These are phyloP conservation scores for Aspergillus oerlinghausenensis DNA, from an alignment of 2,329 filamentous ascomycete species.

Conservation along the genomic window DNA sequence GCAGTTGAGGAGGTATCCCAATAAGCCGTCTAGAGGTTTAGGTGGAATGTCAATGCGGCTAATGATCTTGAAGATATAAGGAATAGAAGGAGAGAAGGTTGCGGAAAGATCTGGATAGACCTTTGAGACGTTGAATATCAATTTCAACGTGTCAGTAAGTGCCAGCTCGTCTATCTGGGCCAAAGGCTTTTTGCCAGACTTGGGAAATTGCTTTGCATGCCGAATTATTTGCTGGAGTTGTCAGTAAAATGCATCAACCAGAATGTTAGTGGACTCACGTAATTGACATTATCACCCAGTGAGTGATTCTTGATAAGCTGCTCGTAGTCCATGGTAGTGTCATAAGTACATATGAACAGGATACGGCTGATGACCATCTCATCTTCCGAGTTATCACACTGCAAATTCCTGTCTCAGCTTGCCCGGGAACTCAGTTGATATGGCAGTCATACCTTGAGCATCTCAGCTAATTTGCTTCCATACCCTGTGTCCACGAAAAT, in stretches of 20 bases:
- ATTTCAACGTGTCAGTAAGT: conserved; percentile 75
- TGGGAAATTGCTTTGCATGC: conserved; percentile 59
- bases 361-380: conserved; percentile 82
- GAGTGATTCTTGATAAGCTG: conserved; percentile 61
- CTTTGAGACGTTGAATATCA: conserved; percentile 84
- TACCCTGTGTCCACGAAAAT: conserved; percentile 68
- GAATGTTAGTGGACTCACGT: conserved; percentile 28
- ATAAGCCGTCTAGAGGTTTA: conserved; percentile 68
- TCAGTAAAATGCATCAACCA: conserved; percentile 12
- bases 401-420: conserved; percentile 4
- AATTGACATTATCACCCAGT: conserved; percentile 63
- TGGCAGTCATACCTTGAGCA: conserved; percentile 53
- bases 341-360: conserved; percentile 75
- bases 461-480: conserved; percentile 62
- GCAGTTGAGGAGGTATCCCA: conserved; percentile 71
- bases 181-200: conserved; percentile 31
- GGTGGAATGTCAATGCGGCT: conserved; percentile 53
- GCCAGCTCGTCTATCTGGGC: conserved; percentile 66
- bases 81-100: conserved; percentile 64
- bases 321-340: conserved; percentile 62
- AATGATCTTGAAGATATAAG: conserved; percentile 67
- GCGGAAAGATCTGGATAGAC: conserved; percentile 59
- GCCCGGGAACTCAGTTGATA: not conserved
- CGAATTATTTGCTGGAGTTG: conserved; percentile 56
- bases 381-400: conserved; percentile 70